Evolutionary conservation across 352 stramenopile genomes (phyloP).

Genomic region (Phytophthora melonis): DNA sequence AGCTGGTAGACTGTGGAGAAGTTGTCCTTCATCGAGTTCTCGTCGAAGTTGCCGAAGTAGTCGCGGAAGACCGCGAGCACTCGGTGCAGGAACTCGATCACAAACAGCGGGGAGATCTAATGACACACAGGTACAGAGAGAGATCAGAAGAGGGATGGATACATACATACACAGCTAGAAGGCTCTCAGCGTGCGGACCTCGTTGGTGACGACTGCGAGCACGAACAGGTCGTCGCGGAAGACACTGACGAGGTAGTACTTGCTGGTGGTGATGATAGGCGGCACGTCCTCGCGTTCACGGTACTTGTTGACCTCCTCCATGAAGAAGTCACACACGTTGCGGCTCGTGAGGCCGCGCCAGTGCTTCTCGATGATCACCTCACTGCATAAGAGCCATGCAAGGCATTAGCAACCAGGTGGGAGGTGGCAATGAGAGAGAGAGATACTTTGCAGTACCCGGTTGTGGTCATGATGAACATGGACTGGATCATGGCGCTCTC

Average conservation of each 20-base stretch:
- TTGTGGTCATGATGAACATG: constrained; percentile 97
- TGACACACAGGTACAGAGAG: background rate
- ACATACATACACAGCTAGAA: background rate
- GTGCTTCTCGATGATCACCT: constrained; percentile 99
- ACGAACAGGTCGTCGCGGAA: constrained; percentile 96
- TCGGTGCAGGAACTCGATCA: constrained; percentile 98
- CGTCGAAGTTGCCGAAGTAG: constrained; percentile 97
- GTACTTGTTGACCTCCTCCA: constrained; percentile 96
- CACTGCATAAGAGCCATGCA: constrained; percentile 47
- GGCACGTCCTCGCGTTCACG: constrained; percentile 87
- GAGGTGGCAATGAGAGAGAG: background rate
- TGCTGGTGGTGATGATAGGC: constrained; percentile 89
- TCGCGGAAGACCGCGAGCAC: constrained; percentile 96
- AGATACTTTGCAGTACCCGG: constrained; percentile 56
- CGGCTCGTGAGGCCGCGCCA: constrained; percentile 96
- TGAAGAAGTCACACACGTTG: constrained; percentile 98
- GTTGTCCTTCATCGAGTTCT: constrained; percentile 98
- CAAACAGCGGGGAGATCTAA: constrained; percentile 84
- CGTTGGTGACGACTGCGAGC: constrained; percentile 94
- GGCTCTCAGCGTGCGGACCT: constrained; percentile 65
- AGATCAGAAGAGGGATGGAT: background rate
- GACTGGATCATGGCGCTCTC: constrained; percentile 94
- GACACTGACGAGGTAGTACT: constrained; percentile 93
- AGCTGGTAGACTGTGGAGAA: constrained; percentile 97
- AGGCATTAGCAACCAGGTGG: constrained; percentile 19